phyloP scores from a whole-genome alignment of 345 rosid species.

The Citrus glauca region DNA sequence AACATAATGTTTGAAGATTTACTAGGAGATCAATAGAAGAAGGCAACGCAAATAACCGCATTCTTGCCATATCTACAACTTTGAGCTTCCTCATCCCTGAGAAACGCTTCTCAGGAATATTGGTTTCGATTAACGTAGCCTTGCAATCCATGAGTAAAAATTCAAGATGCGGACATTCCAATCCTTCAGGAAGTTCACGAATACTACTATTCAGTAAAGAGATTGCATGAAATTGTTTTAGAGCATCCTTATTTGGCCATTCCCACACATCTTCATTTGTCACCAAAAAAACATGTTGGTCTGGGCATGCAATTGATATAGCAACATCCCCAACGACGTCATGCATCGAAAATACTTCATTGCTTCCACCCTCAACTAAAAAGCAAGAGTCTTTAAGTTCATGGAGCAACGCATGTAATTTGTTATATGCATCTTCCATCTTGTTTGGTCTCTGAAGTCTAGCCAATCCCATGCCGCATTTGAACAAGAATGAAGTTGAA shows the following conservation, averaged over 20 bases:
- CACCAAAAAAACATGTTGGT: neutral
- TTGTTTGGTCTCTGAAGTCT: neutral
- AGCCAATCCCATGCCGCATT: conserved; percentile 10
- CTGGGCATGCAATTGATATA: conserved; percentile 8
- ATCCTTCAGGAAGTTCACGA: conserved; percentile 2
- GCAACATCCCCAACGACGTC: neutral
- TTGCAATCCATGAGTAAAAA: too few relatives aligned
- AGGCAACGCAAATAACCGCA: too few relatives aligned
- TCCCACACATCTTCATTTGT: neutral
- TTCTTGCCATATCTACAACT: too few relatives aligned
- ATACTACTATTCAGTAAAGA: neutral
- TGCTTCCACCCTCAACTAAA: neutral
- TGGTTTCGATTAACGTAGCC: too few relatives aligned
- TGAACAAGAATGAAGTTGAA: neutral
- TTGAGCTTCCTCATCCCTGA: too few relatives aligned
- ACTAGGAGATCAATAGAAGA: too few relatives aligned
- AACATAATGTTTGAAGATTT: too few relatives aligned
- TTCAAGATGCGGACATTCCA: conserved; percentile 3
- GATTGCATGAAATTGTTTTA: neutral
- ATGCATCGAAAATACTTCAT: neutral
- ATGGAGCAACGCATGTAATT: neutral
- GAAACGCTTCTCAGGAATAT: too few relatives aligned
- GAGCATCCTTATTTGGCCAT: neutral
- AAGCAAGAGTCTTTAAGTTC: conserved; percentile 11
- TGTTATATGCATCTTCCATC: conserved; percentile 5